Evolutionary conservation across 495 filamentous ascomycete genomes (phyloP).

Genomic region (Tuber calosporum): DNA sequence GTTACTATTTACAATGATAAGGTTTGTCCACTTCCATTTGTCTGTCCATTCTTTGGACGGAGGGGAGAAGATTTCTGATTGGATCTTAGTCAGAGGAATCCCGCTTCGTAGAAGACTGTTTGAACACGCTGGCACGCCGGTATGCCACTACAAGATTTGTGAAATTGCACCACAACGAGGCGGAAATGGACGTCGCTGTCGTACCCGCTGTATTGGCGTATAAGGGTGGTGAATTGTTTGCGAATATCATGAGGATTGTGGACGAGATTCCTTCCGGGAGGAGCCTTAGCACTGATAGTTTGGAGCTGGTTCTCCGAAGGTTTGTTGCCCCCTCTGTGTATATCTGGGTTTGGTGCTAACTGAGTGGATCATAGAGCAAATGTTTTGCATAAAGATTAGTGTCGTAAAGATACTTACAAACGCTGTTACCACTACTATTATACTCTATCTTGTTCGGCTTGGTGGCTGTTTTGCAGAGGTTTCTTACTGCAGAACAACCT

Average conservation of each 20-base stretch:
- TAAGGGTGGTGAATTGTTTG: constrained; percentile 78
- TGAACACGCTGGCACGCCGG: constrained; percentile 61
- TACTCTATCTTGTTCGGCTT: background rate
- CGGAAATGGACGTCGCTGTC: constrained; percentile 86
- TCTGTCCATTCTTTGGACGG: background rate
- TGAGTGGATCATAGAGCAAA: constrained; percentile 19
- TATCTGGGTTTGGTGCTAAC: constrained; percentile 11
- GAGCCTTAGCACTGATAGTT: constrained; percentile 52
- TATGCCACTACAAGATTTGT: constrained; percentile 73
- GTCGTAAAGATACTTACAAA: background rate
- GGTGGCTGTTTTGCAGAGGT: background rate
- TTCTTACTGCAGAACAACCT: background rate
- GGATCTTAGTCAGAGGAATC: constrained; percentile 63
- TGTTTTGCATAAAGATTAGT: constrained; percentile 34
- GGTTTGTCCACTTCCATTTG: constrained; percentile 48
- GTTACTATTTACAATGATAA: constrained; percentile 88
- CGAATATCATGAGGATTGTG: constrained; percentile 77
- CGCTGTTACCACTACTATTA: background rate
- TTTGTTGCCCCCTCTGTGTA: constrained; percentile 42
- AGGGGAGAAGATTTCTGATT: background rate
- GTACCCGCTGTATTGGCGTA: constrained; percentile 88
- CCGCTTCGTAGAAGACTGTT: constrained; percentile 64
- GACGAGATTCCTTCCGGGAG: constrained; percentile 70
- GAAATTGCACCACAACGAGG: constrained; percentile 83
- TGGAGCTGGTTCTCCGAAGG: constrained; percentile 58